phyloP scores from a whole-genome alignment of 768 basidiomycete species.

The Tylopilus subfusipes region DNA sequence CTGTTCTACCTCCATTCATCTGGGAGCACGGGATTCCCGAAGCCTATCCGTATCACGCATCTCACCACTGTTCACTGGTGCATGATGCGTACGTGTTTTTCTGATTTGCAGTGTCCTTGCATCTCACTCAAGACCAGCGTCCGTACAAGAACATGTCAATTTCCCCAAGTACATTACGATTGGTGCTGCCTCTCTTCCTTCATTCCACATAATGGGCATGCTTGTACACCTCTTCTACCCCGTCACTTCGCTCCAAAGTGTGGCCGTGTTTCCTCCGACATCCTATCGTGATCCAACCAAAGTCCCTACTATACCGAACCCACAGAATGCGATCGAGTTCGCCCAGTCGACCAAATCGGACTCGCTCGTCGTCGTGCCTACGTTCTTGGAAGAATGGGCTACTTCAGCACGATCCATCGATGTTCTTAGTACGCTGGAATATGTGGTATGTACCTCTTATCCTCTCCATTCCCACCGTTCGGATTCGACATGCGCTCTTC shows the following conservation, averaged over 20 bases:
- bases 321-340: constrained; percentile 21
- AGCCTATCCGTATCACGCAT: constrained; percentile 38
- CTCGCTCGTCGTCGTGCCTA: constrained; percentile 17
- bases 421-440: constrained; percentile 11
- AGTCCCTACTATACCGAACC: constrained; percentile 20
- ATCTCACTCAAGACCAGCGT: no score
- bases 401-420: constrained; percentile 17
- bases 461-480: no score
- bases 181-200: constrained; percentile 16
- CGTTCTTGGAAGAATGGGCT: constrained; percentile 26
- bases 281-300: constrained; percentile 5
- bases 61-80: constrained; percentile 33
- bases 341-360: constrained; percentile 11
- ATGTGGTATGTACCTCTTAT: constrained; percentile 20
- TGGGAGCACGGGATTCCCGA: constrained; percentile 47
- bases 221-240: constrained; percentile 16
- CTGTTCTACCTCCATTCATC: constrained; percentile 46
- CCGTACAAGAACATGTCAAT: constrained; percentile 5
- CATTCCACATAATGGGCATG: constrained; percentile 22
- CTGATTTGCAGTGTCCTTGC: no score
- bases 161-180: background rate
- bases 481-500: no score
- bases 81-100: constrained; percentile 26
- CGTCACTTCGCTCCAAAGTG: constrained; percentile 9
- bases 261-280: constrained; percentile 20